Conservation (phyloP, 2,329 filamentous ascomycete species). For the Paramyrothecium sp. region DNA sequence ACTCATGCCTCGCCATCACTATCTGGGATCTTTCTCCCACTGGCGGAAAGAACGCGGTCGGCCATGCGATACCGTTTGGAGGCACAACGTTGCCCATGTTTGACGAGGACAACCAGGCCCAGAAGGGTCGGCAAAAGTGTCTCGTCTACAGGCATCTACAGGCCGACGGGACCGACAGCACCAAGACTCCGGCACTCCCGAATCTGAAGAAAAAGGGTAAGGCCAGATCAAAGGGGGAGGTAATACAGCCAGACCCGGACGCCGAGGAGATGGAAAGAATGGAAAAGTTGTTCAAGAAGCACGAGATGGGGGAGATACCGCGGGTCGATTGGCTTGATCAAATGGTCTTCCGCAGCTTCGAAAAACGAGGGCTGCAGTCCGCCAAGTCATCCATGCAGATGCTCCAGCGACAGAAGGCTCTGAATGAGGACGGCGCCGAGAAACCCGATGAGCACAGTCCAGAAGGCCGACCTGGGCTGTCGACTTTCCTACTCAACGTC, state of each 20-base stretch:
- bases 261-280: slow-evolving; percentile 84
- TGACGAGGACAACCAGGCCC: slow-evolving; percentile 84
- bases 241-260: slow-evolving; percentile 63
- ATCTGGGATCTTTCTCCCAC: slow-evolving; percentile 91
- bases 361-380: slow-evolving; percentile 68
- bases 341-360: slow-evolving; percentile 85
- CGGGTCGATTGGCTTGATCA: slow-evolving; percentile 95
- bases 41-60: slow-evolving; percentile 65
- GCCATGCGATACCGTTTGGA: slow-evolving; percentile 86
- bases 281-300: slow-evolving; percentile 90
- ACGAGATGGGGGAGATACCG: slow-evolving; percentile 95
- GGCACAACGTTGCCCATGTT: slow-evolving; percentile 93
- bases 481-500: slow-evolving; percentile 79
- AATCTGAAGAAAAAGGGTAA: slow-evolving; percentile 54
- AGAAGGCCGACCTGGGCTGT: slow-evolving; percentile 46
- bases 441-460: slow-evolving; percentile 25
- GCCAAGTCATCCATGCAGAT: slow-evolving; percentile 63
- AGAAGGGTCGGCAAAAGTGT: slow-evolving; percentile 92
- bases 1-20: slow-evolving; percentile 85
- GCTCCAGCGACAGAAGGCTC: slow-evolving; percentile 45
- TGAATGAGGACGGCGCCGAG: slow-evolving; percentile 35
- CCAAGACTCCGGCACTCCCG: slow-evolving; percentile 70
- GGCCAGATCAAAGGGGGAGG: slow-evolving; percentile 44
- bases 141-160: slow-evolving; percentile 76
- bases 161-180: slow-evolving; percentile 81